Base-by-base conservation (phyloP, 768 basidiomycete genomes). In the Trametes meyenii region DNA sequence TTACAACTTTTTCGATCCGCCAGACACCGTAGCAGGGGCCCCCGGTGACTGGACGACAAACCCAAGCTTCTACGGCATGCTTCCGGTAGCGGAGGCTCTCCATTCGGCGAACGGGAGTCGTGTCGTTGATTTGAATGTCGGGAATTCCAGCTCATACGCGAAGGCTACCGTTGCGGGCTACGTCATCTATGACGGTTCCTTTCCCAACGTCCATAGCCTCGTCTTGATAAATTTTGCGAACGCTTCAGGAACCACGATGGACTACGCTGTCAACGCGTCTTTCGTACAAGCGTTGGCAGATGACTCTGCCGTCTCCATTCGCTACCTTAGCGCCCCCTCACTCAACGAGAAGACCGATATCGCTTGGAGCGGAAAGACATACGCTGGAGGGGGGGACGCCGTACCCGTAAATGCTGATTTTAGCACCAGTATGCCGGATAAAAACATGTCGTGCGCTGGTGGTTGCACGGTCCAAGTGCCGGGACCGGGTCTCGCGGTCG, bases 361-460 rank as follows among this genome's bases (percentile, higher is more conserved):
- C 68, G 78, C 80, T 6, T 89, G 86, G 86, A 85, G 84, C n/a
- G 83, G 82, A 12, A 76, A 85, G 68, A 81, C 82, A 0, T 78
- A 77, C 63, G 69, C 72, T 1, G 76, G 76, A 14, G 75, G 76
- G 0, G 77, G 74, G 0, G 76, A 81, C 67, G 81, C 80, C 35
- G 72, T 63, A n/a, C 53, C 62, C 24, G 58, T 64, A 23, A 38
- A 44, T 23, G 68, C 77, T 53, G 57, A 72, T 17, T 58, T 59
- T 60, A 40, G 62, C 1, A 74, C 72, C 1, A 67, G 73, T 13
- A 66, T 73, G 5, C 50, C 58, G 7, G 69, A 72, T 29, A 68
- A 73, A 11, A 79, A 79, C 63, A 52, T 71, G 52, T 63, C 76
- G 16, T 84, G 83, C 64, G 66, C 72, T 1, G 72, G 72, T 35